Evolutionary conservation across 352 stramenopile species (phyloP), one percentile per base, ranked within the genome.

Genomic region (Globisporangium carolinianum): DNA sequence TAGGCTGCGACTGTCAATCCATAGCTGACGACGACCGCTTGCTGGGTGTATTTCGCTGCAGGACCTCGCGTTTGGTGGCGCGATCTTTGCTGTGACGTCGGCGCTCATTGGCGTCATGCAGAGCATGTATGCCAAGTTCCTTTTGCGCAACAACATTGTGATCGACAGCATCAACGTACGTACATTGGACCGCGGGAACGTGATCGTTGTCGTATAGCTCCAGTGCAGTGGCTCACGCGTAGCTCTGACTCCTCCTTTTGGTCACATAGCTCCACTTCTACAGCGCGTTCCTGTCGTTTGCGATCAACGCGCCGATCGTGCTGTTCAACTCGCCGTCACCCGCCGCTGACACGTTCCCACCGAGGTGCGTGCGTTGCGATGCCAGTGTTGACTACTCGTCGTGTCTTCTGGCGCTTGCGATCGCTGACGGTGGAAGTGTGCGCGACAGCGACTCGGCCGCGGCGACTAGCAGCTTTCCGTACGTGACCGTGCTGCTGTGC

Each of bases 111-210:
- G 85, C 41, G 85, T 94, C 18, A 85, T 94, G 72, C 79, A 89
- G 64, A 94, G 85, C 63, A 94, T 94, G 85, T 94, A 91, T 53
- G 80, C 85, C 55, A 94, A 94, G 65, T 93, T 88, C 51, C 65
- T 94, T 7, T 65, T 94, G 24, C 81, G 85, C 38, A 87, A 80
- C 36, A 71, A 68, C n/a, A 88, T 85, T 24, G 68, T 94, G 15
- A 60, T 81, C 14, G 85, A 92, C 66, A 91, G 76, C 54, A 73
- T 91, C 67, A 94, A 94, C 59, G 85, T 94, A 75, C 56, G 79
- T 55, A 9, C 24, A 24, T 24, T 24, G 24, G 24, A 24, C 24
- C 24, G 24, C 24, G 1, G 24, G 24, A 24, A 24, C 24, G 24
- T 24, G 24, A 2, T 24, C 24, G 24, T 24, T 2, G 24, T 24